These are phyloP conservation scores for Nepenthes gracilis DNA, from an alignment of 148 eudicot species.

Conservation along the genomic window DNA sequence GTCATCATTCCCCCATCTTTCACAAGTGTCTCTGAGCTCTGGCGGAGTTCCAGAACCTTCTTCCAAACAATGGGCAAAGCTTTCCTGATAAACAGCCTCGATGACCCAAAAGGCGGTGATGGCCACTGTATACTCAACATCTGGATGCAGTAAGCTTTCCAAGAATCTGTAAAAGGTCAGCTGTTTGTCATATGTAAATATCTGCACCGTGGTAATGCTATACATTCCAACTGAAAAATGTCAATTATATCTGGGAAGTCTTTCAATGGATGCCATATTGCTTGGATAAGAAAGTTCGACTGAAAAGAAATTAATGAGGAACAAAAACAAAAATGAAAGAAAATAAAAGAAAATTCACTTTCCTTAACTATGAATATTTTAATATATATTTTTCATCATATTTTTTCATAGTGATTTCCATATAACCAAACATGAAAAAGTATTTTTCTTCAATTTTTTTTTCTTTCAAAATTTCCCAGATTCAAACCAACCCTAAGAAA, in stretches of 20 bases:
- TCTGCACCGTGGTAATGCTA: background rate
- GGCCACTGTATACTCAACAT: constrained; percentile 44
- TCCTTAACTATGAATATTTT: background rate
- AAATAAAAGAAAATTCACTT: background rate
- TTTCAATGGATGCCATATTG: no score
- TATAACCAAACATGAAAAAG: no score
- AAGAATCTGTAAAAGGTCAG: constrained; percentile 31
- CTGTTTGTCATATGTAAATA: background rate
- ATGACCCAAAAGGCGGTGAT: constrained; percentile 59
- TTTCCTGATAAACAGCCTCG: constrained; percentile 58
- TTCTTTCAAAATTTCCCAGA: no score
- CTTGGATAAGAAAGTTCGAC: no score
- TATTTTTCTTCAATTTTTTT: no score
- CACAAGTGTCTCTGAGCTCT: constrained; percentile 56
- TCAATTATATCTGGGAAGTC: background rate
- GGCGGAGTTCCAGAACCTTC: constrained; percentile 39
- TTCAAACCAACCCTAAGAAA: no score
- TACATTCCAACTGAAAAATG: background rate
- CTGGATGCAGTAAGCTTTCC: constrained; percentile 49
- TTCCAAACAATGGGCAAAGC: constrained; percentile 71
- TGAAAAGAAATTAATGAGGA: no score
- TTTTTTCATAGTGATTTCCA: no score
- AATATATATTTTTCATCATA: no score
- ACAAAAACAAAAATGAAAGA: no score
- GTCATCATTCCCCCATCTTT: constrained; percentile 61